These are phyloP conservation scores for Pestalotiopsis sp. DNA, from an alignment of 2,329 filamentous ascomycete genomes.

Conservation along the genomic window DNA sequence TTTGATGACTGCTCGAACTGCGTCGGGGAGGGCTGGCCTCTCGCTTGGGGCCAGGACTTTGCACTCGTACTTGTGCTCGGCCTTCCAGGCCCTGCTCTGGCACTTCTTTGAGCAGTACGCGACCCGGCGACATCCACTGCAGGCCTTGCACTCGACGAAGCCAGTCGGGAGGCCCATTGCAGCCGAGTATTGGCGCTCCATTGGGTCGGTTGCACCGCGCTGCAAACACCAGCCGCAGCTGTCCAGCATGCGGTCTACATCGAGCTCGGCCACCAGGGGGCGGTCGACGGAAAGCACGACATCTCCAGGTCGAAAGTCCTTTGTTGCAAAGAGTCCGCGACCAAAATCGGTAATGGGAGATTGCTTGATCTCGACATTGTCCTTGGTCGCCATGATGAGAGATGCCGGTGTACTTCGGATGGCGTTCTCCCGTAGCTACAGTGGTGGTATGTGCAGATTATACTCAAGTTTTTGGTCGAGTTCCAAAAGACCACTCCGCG, in stretches of 20 bases:
- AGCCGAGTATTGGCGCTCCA: conserved; percentile 19
- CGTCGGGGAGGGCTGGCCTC: conserved; percentile 21
- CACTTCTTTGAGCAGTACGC: conserved; percentile 31
- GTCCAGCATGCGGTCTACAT: conserved; percentile 24
- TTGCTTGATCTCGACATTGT: conserved; percentile 22
- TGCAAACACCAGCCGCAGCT: conserved; percentile 32
- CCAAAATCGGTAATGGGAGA: conserved; percentile 26
- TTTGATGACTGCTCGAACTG: conserved; percentile 27
- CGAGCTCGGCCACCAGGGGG: conserved; percentile 27
- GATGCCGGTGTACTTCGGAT: neutral
- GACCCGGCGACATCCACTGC: conserved; percentile 25
- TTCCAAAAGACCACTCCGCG: neutral
- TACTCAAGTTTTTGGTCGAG: neutral
- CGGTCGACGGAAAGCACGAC: conserved; percentile 24
- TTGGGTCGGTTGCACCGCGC: conserved; percentile 23
- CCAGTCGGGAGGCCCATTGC: conserved; percentile 29
- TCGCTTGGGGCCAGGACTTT: conserved; percentile 25
- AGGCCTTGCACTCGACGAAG: conserved; percentile 25
- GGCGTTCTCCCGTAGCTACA: neutral
- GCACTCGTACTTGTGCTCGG: conserved; percentile 32
- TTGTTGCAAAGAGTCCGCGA: conserved; percentile 27
- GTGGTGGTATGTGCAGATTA: neutral
- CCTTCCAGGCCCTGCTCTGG: conserved; percentile 31
- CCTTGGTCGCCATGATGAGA: neutral
- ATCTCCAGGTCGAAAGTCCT: conserved; percentile 27